Evolutionary conservation across 208 protist species (phyloP).

Genomic region (Trichomonas gallinae): DNA sequence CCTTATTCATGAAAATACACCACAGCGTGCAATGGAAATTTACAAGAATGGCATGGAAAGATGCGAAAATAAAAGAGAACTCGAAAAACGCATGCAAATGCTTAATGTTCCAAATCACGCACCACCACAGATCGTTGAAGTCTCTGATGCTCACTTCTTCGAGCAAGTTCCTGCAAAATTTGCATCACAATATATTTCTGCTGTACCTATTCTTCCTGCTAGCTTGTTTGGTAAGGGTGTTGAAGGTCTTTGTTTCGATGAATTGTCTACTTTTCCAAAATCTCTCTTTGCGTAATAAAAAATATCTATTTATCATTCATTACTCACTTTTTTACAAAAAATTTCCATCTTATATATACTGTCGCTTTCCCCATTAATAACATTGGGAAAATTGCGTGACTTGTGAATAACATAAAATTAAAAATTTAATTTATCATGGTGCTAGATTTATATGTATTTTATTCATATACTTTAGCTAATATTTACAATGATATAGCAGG

Average conservation of each 20-base stretch:
- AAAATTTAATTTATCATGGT: no score
- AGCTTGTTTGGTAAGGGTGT: neutral
- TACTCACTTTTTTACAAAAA: no score
- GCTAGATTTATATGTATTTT: no score
- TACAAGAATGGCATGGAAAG: neutral
- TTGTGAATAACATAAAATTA: no score
- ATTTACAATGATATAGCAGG: no score
- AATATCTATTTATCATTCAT: no score
- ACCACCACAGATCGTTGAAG: neutral
- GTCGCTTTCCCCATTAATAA: no score
- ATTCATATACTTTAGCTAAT: no score
- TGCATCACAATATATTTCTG: neutral
- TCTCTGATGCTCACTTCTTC: neutral
- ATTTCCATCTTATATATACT: no score
- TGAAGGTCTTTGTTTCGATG: neutral
- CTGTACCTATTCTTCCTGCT: neutral
- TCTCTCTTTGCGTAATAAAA: neutral
- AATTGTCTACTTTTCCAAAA: neutral
- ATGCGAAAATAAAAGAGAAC: neutral
- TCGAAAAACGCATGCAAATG: neutral
- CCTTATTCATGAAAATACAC: neutral
- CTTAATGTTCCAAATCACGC: neutral
- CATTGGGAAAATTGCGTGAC: no score
- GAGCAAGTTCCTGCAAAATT: neutral
- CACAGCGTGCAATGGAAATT: neutral